Evolutionary conservation across 345 rosid genomes (phyloP).

Genomic region (Rhodamnia rubescens): DNA sequence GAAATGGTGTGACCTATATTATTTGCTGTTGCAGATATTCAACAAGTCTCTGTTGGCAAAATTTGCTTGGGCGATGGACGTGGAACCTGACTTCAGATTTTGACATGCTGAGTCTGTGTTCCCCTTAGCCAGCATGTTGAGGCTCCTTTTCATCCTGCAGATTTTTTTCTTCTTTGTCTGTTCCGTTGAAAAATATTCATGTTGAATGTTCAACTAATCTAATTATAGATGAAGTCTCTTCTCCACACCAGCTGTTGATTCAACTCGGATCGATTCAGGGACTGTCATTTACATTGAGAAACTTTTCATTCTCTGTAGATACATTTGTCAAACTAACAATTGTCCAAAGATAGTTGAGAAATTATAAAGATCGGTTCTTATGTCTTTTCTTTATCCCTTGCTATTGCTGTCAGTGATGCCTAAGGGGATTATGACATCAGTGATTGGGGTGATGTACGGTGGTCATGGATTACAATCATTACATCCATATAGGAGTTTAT

Average conservation of each 20-base stretch:
- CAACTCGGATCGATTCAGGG: neutral
- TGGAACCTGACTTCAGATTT: slow-evolving; percentile 87
- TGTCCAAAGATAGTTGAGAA: neutral
- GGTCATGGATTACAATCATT: neutral
- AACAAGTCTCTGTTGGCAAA: slow-evolving; percentile 87
- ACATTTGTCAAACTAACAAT: neutral
- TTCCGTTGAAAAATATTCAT: neutral
- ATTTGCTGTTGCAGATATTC: slow-evolving; percentile 48
- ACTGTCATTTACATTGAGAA: neutral
- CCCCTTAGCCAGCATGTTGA: neutral
- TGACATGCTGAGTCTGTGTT: slow-evolving; percentile 12
- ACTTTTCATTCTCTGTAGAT: neutral
- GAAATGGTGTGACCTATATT: neutral
- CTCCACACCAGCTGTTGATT: neutral
- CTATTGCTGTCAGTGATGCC: neutral
- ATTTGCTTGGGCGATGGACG: slow-evolving; percentile 97
- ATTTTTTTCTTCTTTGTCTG: neutral
- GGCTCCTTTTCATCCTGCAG: neutral
- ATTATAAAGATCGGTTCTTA: neutral
- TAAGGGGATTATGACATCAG: neutral
- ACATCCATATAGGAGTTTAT: neutral
- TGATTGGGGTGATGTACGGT: neutral
- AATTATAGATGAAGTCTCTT: neutral
- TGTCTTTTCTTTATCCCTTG: neutral
- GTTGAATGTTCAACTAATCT: slow-evolving; percentile 4